These are phyloP conservation scores for Angomonas ambiguus DNA, from an alignment of 208 protist species.

Conservation along the genomic window DNA sequence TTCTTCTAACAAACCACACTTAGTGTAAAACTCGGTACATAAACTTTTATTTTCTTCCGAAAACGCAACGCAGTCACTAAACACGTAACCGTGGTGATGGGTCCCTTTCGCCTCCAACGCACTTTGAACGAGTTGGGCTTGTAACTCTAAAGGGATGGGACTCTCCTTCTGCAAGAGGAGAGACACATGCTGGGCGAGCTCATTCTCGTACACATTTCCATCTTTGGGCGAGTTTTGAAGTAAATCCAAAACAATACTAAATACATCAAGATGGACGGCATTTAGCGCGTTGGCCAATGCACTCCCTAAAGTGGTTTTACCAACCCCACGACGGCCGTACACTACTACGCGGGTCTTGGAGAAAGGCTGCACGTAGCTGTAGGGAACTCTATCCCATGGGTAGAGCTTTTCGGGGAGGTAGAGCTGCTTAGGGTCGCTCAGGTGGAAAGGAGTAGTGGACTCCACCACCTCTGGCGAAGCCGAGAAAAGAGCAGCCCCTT, in stretches of 20 bases:
- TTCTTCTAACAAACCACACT: slow-evolving; percentile 34
- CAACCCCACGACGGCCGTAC: slow-evolving; percentile 34
- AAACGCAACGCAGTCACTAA: slow-evolving; percentile 55
- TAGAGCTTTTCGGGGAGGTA: slow-evolving; percentile 66
- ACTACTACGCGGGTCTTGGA: slow-evolving; percentile 65
- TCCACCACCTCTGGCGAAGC: slow-evolving; percentile 18
- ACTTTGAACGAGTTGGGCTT: slow-evolving; percentile 43
- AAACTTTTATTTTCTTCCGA: slow-evolving; percentile 5
- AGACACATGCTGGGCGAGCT: slow-evolving; percentile 30
- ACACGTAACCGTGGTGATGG: slow-evolving; percentile 73
- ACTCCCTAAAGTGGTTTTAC: slow-evolving; percentile 45
- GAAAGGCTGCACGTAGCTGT: slow-evolving; percentile 25
- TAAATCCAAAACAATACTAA: slow-evolving; percentile 13
- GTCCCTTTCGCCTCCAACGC: slow-evolving; percentile 26
- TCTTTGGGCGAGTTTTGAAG: not conserved
- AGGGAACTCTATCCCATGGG: slow-evolving; percentile 28
- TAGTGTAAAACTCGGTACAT: slow-evolving; percentile 25
- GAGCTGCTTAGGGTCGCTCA: slow-evolving; percentile 46
- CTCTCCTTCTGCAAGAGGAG: slow-evolving; percentile 22
- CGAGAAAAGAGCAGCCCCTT: slow-evolving; percentile 28
- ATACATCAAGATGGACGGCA: slow-evolving; percentile 59
- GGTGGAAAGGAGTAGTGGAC: slow-evolving; percentile 21
- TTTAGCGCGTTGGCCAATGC: slow-evolving; percentile 53
- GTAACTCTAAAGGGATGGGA: slow-evolving; percentile 41
- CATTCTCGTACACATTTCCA: slow-evolving; percentile 6